Conservation (phyloP, 2,329 filamentous ascomycete genomes). For the Aureobasidium mangrovei region DNA sequence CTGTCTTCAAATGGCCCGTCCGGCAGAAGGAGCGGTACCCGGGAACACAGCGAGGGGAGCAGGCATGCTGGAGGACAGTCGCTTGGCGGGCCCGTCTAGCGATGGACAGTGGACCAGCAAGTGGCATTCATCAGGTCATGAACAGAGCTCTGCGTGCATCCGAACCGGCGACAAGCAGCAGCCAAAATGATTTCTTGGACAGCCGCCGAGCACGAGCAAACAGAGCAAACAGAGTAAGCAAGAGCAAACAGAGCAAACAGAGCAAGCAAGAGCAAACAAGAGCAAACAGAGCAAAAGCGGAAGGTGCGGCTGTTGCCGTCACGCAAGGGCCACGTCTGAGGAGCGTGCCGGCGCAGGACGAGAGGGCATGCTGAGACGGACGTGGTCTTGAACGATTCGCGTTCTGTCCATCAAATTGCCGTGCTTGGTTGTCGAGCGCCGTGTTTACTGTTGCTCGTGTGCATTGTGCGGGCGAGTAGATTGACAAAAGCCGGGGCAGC, state of each 20-base stretch:
- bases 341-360: no score
- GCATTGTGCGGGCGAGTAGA: background rate
- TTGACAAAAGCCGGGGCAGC: conserved; percentile 8
- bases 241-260: background rate
- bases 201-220: background rate
- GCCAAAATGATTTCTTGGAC: background rate
- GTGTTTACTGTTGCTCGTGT: no score
- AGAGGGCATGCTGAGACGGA: no score
- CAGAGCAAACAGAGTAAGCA: background rate
- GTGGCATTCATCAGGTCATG: conserved; percentile 15
- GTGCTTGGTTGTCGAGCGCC: no score
- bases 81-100: conserved; percentile 12
- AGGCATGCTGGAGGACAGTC: background rate
- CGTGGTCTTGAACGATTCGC: no score
- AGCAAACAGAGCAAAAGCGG: conserved; percentile 5
- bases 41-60: background rate
- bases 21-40: background rate
- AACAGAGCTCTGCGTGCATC: background rate
- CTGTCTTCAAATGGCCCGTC: background rate
- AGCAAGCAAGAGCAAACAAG: background rate
- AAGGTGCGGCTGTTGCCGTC: background rate
- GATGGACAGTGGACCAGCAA: conserved; percentile 14
- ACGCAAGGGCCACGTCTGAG: conserved; percentile 10
- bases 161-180: background rate
- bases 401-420: no score